phyloP scores from a whole-genome alignment of 1,284 basidiomycete species.

The Stereum hirsutum region DNA sequence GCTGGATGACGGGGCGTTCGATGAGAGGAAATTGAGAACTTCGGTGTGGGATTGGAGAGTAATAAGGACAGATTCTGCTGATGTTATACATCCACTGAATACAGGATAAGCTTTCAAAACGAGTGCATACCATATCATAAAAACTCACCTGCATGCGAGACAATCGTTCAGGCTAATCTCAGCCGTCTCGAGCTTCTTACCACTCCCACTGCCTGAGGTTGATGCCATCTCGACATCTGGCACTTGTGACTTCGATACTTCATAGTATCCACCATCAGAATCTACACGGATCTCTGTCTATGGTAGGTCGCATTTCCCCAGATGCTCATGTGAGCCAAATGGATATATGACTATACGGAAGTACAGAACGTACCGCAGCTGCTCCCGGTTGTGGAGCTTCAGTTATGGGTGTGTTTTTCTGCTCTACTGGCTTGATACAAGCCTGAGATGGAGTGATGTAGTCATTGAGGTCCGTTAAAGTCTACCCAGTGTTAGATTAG shows the following conservation, averaged over 20 bases:
- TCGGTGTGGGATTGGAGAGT: constrained; percentile 95
- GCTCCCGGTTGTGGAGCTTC: constrained; percentile 38
- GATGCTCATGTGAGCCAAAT: constrained; percentile 5
- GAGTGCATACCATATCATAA: background rate
- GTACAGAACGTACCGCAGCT: constrained; percentile 41
- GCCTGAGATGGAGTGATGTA: constrained; percentile 96
- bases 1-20: constrained; percentile 36
- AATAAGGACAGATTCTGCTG: constrained; percentile 94
- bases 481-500: too few relatives aligned
- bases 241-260: constrained; percentile 35
- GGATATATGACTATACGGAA: too few relatives aligned
- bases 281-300: constrained; percentile 91
- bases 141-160: constrained; percentile 73
- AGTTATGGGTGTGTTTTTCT: constrained; percentile 38
- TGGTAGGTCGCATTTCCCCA: background rate
- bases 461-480: constrained; percentile 93
- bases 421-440: constrained; percentile 94
- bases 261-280: constrained; percentile 70
- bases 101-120: too few relatives aligned
- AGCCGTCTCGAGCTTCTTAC: constrained; percentile 77
- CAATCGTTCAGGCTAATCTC: constrained; percentile 97
- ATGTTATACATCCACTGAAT: constrained; percentile 93
- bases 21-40: constrained; percentile 68
- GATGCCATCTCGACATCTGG: constrained; percentile 15
- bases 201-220: constrained; percentile 7